phyloP scores from a whole-genome alignment of 2,329 filamentous ascomycete genomes.

The Akanthomyces uredinophilus region DNA sequence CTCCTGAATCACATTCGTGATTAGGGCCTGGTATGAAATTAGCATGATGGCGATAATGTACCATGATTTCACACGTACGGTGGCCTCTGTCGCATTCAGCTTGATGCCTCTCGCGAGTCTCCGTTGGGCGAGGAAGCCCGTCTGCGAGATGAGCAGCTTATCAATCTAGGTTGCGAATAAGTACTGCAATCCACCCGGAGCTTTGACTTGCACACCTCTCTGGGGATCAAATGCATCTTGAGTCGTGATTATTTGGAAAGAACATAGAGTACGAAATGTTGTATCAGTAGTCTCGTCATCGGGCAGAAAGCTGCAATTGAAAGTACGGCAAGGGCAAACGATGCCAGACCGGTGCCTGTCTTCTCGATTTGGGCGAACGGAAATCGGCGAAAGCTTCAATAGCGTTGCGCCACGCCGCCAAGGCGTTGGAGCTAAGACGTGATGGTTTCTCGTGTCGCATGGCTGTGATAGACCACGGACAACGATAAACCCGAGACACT shows the following conservation, averaged over 20 bases:
- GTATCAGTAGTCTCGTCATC: neutral
- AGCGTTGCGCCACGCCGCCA: neutral
- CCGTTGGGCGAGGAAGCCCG: slow-evolving; percentile 81
- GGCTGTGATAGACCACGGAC: neutral
- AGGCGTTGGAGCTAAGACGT: too few species aligned
- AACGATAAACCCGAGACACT: neutral
- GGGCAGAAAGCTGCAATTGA: neutral
- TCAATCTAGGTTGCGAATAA: slow-evolving; percentile 59
- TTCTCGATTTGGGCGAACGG: neutral
- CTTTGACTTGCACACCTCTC: slow-evolving; percentile 34
- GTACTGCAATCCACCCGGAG: neutral
- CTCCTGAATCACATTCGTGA: slow-evolving; percentile 9
- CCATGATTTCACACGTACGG: slow-evolving; percentile 42
- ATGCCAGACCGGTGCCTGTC: neutral
- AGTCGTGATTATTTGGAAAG: neutral
- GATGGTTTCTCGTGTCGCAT: neutral
- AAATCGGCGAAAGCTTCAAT: slow-evolving; percentile 6
- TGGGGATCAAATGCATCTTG: slow-evolving; percentile 43
- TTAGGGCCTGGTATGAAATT: neutral
- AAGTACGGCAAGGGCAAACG: neutral
- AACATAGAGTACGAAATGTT: neutral
- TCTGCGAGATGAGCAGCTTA: slow-evolving; percentile 88
- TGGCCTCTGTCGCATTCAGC: slow-evolving; percentile 85
- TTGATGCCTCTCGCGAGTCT: slow-evolving; percentile 82
- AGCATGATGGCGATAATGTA: neutral